Conservation (phyloP, 2,329 filamentous ascomycete species). For the Curvularia sp. region DNA sequence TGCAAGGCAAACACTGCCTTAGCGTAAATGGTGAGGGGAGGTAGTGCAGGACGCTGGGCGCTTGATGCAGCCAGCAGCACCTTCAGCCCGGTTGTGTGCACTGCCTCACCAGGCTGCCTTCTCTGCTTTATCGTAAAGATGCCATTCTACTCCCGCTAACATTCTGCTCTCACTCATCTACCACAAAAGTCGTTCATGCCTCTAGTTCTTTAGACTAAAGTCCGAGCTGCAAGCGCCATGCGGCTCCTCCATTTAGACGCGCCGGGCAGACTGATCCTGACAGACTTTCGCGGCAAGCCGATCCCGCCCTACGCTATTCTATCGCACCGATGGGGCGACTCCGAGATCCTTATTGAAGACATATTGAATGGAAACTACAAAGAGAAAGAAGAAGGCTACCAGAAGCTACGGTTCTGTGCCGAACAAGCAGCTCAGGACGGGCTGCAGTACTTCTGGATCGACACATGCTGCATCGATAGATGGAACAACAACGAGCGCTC, state of each 20-base stretch:
- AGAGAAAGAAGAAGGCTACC: background rate
- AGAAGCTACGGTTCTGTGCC: background rate
- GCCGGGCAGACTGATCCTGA: too few species aligned
- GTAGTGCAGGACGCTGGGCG: background rate
- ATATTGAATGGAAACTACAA: conserved; percentile 4
- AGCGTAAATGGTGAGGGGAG: background rate
- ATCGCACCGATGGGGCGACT: too few species aligned
- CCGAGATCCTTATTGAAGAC: conserved; percentile 31
- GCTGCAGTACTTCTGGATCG: background rate
- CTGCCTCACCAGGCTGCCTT: conserved; percentile 17
- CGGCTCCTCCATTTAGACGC: background rate
- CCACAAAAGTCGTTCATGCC: background rate
- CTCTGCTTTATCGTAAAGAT: conserved; percentile 5
- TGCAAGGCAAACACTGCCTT: too few species aligned
- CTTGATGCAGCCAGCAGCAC: conserved; percentile 1
- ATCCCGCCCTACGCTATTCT: too few species aligned
- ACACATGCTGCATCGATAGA: background rate
- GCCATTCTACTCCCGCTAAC: conserved; percentile 11
- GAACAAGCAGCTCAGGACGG: background rate
- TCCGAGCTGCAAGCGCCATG: background rate
- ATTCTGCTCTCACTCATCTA: background rate
- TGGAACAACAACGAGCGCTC: background rate
- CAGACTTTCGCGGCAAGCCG: too few species aligned
- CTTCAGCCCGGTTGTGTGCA: conserved; percentile 8
- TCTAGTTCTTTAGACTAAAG: background rate